Evolutionary conservation across 192 early-diverging fungal genomes (phyloP), one percentile per base, ranked within the genome.

Genomic region (Backusella australiensis): DNA sequence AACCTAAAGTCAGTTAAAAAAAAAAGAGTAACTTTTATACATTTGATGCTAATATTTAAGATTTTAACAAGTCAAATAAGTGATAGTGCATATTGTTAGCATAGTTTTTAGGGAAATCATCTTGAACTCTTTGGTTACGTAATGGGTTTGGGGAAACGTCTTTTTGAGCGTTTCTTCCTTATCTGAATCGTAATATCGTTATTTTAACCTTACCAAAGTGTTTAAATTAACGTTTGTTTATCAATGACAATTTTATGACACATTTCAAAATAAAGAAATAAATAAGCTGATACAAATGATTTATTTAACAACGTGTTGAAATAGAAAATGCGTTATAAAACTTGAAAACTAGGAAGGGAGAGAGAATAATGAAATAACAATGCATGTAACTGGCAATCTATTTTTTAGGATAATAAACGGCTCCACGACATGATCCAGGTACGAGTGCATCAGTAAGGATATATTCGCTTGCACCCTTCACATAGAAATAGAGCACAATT

Each of bases 401-500:
- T 49, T 83, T 83, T 34, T 39, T 79, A 21, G 82, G 82, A 66
- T 79, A 83, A 36, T 36, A 52, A 9, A 83, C 82, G 17, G 71
- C 39, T 23, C 73, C 75, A 14, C 72, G 76, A 38, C 81, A 84
- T 34, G 78, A 59, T n/a, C 80, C 83, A 2, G 12, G 21, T 1
- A 38, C 44, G 14, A 70, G n/a, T 41, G 84, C 77, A 36, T 76
- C 73, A 0, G 74, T 83, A 38, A 82, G 52, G 6, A 78, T 59
- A 44, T 89, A 89, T 7, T 80, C 12, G 12, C 80, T 75, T 21
- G 52, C 46, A 36, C 82, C 75, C 38, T 80, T 67, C 19, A 86
- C 83, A 41, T 87, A 76, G 71, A 83, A 86, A 67, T 67, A 82
- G n/a, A 85, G 71, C 34, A 78, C 77, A 14, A 88, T 77, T 80